Percentiles rank a stretch among this genome's conserved stretches.
Evolutionary conservation across 108 stramenopile genomes (phyloP).

Genomic region (Epipyxis sp.): DNA sequence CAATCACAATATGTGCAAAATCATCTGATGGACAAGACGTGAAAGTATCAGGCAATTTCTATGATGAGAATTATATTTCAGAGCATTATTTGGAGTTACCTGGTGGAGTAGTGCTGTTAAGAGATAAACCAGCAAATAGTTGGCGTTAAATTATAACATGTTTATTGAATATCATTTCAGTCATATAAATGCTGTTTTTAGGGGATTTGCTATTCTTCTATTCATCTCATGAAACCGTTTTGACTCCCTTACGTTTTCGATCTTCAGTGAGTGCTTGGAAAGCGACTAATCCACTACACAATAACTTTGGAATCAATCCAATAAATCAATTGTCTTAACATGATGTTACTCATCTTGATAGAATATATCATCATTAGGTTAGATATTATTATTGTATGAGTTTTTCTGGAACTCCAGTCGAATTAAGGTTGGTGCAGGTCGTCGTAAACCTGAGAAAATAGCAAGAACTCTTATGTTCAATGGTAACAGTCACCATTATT

Average conservation of each 20-base stretch:
- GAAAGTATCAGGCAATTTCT: neutral
- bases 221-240: neutral
- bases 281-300: neutral
- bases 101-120: neutral
- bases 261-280: neutral
- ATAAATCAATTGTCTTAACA: no score
- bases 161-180: neutral
- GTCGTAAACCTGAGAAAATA: no score
- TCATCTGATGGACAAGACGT: neutral
- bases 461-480: no score
- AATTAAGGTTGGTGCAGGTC: no score
- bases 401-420: no score
- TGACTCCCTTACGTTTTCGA: neutral
- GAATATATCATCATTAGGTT: no score
- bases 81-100: neutral
- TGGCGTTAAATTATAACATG: neutral
- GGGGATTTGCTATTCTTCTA: no score
- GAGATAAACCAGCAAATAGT: neutral
- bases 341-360: no score
- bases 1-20: neutral
- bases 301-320: no score
- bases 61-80: neutral
- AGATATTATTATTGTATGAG: no score
- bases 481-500: no score
- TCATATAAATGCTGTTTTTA: neutral